phyloP scores from a whole-genome alignment of 2,329 filamentous ascomycete genomes.

The Penicillium brasilianum region DNA sequence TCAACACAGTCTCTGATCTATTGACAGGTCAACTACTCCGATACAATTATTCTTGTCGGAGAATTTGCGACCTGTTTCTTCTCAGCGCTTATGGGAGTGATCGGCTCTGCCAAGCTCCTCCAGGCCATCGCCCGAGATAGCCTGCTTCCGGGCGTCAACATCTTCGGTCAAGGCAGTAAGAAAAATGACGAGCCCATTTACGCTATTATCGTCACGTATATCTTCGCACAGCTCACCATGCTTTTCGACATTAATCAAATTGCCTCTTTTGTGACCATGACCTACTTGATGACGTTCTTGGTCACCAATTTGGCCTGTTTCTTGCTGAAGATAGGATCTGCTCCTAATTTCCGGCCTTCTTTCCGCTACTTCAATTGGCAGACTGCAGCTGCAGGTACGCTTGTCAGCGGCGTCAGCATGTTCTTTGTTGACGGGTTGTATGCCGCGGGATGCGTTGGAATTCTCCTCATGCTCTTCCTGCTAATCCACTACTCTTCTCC shows the following conservation, averaged over 20 bases:
- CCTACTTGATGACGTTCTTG: constrained; percentile 89
- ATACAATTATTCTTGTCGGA: constrained; percentile 74
- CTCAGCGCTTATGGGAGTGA: constrained; percentile 84
- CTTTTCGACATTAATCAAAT: constrained; percentile 86
- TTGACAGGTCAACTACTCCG: constrained; percentile 71
- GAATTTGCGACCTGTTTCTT: constrained; percentile 85
- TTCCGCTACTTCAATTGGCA: constrained; percentile 91
- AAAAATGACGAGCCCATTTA: constrained; percentile 75
- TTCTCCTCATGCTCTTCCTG: constrained; percentile 77
- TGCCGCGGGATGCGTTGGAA: constrained; percentile 73
- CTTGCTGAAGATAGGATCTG: constrained; percentile 81
- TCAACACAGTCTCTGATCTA: constrained; percentile 13
- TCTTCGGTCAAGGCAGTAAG: constrained; percentile 76
- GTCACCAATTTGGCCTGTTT: constrained; percentile 89
- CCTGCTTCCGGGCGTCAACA: constrained; percentile 73
- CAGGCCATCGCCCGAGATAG: constrained; percentile 82
- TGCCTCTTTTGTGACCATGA: constrained; percentile 88
- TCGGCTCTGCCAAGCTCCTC: constrained; percentile 81
- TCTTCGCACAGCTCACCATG: constrained; percentile 77
- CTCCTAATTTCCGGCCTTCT: constrained; percentile 84
- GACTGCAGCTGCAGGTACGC: constrained; percentile 73
- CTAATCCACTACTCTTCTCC: constrained; percentile 85
- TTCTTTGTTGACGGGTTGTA: constrained; percentile 87
- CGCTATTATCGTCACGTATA: constrained; percentile 76
- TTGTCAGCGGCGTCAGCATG: constrained; percentile 82